Conservation (phyloP, 345 rosid genomes). For the Syzygium aromaticum region DNA sequence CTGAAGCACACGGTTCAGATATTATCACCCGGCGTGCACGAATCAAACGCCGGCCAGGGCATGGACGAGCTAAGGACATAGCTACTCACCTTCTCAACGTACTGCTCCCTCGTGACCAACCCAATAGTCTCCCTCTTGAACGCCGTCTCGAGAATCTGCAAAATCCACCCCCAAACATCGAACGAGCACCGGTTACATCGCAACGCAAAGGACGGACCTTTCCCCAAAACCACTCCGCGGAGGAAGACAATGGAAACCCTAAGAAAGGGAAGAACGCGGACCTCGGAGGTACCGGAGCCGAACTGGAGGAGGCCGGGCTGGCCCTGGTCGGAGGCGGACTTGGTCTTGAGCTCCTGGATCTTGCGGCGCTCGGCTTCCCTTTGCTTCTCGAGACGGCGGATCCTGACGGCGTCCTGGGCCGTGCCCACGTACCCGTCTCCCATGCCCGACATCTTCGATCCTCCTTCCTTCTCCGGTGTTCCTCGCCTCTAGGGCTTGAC, state of each 20-base stretch:
- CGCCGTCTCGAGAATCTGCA: conserved; percentile 90
- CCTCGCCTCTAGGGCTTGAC: neutral
- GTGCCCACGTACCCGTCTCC: conserved; percentile 99
- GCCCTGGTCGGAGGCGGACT: conserved; percentile 71
- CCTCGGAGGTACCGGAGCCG: conserved; percentile 95
- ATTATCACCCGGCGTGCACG: neutral
- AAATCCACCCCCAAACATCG: neutral
- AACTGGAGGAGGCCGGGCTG: conserved; percentile 97
- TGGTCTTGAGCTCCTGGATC: conserved; percentile 88
- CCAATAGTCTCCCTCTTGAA: conserved; percentile 99
- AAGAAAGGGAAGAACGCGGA: conserved; percentile 8
- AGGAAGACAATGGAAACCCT: neutral
- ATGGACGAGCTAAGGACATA: neutral
- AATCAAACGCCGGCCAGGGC: neutral
- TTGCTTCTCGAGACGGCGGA: conserved; percentile 96
- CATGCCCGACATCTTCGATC: conserved; percentile 84
- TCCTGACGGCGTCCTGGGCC: conserved; percentile 97
- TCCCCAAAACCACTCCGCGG: neutral
- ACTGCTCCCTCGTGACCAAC: conserved; percentile 92
- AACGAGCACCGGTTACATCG: neutral
- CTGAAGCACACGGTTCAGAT: conserved; percentile 14
- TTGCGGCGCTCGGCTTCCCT: conserved; percentile 95
- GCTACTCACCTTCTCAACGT: conserved; percentile 84
- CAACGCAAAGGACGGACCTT: neutral
- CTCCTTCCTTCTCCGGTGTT: neutral